Percentiles rank a stretch among this genome's conserved stretches.
phyloP scores from a whole-genome alignment of 805 yeast species.

The Myxozyma vanderwaltii region DNA sequence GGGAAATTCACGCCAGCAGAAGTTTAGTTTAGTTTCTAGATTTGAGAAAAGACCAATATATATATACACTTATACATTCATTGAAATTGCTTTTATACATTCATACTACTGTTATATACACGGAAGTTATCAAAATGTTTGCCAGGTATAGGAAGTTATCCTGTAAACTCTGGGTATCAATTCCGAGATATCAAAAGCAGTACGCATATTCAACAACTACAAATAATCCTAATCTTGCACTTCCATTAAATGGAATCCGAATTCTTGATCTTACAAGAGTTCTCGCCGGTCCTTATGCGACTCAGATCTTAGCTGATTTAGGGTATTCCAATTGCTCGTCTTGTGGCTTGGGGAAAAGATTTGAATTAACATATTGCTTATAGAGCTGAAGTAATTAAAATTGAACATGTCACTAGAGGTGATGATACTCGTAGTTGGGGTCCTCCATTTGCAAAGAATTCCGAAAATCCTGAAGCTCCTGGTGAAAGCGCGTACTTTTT shows the following conservation, averaged over 20 bases:
- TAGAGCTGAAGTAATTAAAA: conserved; percentile 47
- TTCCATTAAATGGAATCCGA: conserved; percentile 43
- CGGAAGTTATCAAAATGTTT: not conserved
- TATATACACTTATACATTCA: no score
- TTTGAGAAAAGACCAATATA: no score
- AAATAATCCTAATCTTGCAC: conserved; percentile 11
- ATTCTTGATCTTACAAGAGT: conserved; percentile 48
- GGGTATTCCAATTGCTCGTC: conserved; percentile 32
- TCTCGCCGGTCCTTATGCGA: conserved; percentile 49
- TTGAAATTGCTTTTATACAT: no score
- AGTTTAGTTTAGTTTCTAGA: no score
- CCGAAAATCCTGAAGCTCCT: conserved; percentile 17
- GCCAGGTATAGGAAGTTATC: not conserved
- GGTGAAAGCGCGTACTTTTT: conserved; percentile 48
- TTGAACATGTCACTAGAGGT: conserved; percentile 48
- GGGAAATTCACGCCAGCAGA: no score
- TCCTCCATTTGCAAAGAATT: conserved; percentile 45
- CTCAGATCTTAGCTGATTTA: conserved; percentile 47
- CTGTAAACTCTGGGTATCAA: not conserved
- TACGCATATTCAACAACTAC: not conserved
- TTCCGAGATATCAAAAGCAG: no score
- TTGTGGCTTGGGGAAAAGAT: not conserved
- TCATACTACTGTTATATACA: no score
- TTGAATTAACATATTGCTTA: no score
- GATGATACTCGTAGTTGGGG: conserved; percentile 52